Evolutionary conservation across 768 basidiomycete genomes (phyloP).

Genomic region (Mycena filopes): DNA sequence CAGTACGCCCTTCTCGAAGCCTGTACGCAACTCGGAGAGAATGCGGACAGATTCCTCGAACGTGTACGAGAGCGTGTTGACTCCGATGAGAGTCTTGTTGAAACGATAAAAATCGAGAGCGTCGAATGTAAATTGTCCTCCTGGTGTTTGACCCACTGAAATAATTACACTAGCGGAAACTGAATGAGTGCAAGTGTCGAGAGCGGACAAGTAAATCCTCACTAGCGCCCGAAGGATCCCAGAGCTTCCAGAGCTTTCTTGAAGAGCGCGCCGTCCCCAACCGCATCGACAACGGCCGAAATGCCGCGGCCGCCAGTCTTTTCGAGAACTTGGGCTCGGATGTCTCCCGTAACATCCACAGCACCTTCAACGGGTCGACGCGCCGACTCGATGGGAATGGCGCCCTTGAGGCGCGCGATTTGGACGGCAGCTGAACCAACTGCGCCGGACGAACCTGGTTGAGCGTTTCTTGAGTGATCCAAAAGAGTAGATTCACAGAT

Average conservation of each 20-base stretch:
- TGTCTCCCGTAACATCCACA: conserved; percentile 1
- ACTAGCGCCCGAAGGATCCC: conserved; percentile 18
- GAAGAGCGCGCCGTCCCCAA: conserved; percentile 17
- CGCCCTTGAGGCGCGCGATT: conserved; percentile 17
- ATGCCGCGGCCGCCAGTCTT: conserved; percentile 12
- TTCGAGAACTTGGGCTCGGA: conserved; percentile 9
- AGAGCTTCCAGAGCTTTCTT: conserved; percentile 19
- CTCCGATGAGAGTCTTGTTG: conserved; percentile 14
- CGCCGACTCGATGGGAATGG: conserved; percentile 19
- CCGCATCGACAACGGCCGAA: conserved; percentile 19
- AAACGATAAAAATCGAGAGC: conserved; percentile 23
- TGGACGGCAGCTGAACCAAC: conserved; percentile 21
- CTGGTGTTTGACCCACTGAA: conserved; percentile 18
- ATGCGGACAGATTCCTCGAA: conserved; percentile 8
- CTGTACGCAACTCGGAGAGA: conserved; percentile 10
- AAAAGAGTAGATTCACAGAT: not conserved
- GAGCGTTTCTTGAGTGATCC: not conserved
- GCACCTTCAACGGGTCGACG: conserved; percentile 4
- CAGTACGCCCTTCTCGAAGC: conserved; percentile 18
- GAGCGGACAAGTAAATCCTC: not conserved
- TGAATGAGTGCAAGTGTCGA: not conserved
- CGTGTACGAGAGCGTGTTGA: not conserved
- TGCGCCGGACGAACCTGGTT: conserved; percentile 16
- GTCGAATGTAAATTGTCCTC: conserved; percentile 21
- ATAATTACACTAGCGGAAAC: conserved; percentile 8